Base-by-base conservation (phyloP, 345 rosid genomes). In the Linum usitatissimum region DNA sequence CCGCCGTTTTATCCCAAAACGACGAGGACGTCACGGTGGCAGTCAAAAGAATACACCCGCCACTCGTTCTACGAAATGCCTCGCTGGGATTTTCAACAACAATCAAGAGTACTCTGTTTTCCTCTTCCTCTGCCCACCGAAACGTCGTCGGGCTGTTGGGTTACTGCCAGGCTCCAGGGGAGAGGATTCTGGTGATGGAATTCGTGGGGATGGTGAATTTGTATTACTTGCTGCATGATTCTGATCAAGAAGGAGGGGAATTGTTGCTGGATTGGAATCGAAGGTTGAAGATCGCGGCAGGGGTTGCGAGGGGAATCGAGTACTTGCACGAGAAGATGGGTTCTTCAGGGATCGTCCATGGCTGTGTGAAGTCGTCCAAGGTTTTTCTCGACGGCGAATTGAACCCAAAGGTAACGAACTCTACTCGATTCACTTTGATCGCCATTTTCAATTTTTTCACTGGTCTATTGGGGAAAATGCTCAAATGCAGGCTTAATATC, bases 121-220 rank as follows among this genome's bases (percentile, higher is more conserved):
- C 96, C 39, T 86, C 96, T 39, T 86, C 96, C 45, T 75, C 78
- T 53, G 83, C 88, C 1, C 96, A 91, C 57, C 88, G 81, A 0
- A 78, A 88, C 64, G 64, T 86, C 66, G 95, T 86, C 0, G 71
- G 88, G 3, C 74, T 91, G 9, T 4, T 83, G 48, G 98, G 96
- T 21, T 76, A 72, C 53, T 82, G 95, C 0, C 90, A 91, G 58
- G 96, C 92, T n/a, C 96, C 96, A 0, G 96, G 90, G 0, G 96
- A 91, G 70, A 80, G 98, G 57, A 78, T 91, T 55, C 59, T 91
- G 3, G 79, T 86, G 0, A 80, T 71, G 5, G 98, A 85, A 56
- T 82, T 81, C 61, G 64, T 83, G 19, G 77, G 86, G 17, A 71
- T 65, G 57, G 73, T 63, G 20, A 86, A 74, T 64, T 69, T 91